phyloP scores from a whole-genome alignment of 164 flowering plant species.

The Malania oleifera region DNA sequence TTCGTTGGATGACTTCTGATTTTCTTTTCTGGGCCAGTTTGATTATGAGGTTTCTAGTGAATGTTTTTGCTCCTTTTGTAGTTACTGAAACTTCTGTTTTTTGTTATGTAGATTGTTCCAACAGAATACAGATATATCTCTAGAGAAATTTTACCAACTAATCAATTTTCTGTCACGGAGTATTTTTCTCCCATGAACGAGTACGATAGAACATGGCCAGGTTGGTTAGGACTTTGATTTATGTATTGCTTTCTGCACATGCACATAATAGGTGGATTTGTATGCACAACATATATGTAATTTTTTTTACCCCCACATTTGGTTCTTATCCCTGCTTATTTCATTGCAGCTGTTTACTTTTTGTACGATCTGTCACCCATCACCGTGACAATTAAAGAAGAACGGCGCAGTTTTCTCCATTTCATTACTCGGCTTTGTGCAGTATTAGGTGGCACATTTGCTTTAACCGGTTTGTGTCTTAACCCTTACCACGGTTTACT shows the following conservation, averaged over 20 bases:
- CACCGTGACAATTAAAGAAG: constrained; percentile 95
- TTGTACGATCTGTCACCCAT: constrained; percentile 97
- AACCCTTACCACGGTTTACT: background rate
- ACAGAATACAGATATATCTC: constrained; percentile 86
- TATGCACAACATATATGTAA: too few species aligned
- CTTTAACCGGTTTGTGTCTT: constrained; percentile 67
- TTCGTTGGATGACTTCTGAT: background rate
- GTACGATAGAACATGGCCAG: constrained; percentile 87
- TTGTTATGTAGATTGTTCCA: constrained; percentile 70
- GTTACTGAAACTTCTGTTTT: background rate
- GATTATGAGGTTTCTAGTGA: background rate
- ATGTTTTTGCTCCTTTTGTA: background rate
- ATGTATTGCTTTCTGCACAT: background rate
- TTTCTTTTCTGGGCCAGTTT: background rate
- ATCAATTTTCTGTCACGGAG: constrained; percentile 96
- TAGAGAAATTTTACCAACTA: constrained; percentile 86
- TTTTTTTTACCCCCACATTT: too few species aligned
- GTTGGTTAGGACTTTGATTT: constrained; percentile 32
- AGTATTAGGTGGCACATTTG: constrained; percentile 97
- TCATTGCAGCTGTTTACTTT: constrained; percentile 87
- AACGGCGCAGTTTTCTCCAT: constrained; percentile 90
- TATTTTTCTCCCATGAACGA: constrained; percentile 75
- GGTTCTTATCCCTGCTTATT: background rate
- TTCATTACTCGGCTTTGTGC: constrained; percentile 98
- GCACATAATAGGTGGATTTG: too few species aligned